phyloP scores from a whole-genome alignment of 495 filamentous ascomycete species.

The Penicillium salamii region DNA sequence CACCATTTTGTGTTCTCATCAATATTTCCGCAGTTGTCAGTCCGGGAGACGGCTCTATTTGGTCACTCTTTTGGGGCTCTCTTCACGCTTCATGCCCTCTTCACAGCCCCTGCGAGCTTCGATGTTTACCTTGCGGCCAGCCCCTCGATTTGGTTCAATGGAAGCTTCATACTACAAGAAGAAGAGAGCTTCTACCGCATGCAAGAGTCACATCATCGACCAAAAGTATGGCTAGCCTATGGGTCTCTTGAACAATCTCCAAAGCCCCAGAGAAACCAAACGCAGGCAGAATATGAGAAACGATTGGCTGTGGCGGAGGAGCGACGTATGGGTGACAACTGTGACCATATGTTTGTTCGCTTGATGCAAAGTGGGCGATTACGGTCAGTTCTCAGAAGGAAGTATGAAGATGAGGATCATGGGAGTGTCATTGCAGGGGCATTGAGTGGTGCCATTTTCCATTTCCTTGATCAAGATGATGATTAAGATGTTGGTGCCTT shows the following conservation, averaged over 20 bases:
- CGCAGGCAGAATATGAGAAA: slow-evolving; percentile 8
- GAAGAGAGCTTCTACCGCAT: slow-evolving; percentile 6
- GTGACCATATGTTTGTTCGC: slow-evolving; percentile 14
- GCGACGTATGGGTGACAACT: slow-evolving; percentile 25
- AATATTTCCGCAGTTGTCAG: slow-evolving; percentile 13
- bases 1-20: slow-evolving; percentile 9
- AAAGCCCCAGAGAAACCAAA: slow-evolving; percentile 6
- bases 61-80: slow-evolving; percentile 24
- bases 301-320: background rate
- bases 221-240: slow-evolving; percentile 13
- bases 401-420: slow-evolving; percentile 25
- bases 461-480: slow-evolving; percentile 11
- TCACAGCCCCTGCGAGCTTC: slow-evolving; percentile 14
- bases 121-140: slow-evolving; percentile 24
- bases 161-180: slow-evolving; percentile 14
- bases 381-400: slow-evolving; percentile 4
- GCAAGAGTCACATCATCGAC: background rate
- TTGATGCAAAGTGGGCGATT: slow-evolving; percentile 3
- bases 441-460: slow-evolving; percentile 17
- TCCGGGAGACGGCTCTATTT: slow-evolving; percentile 16
- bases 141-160: slow-evolving; percentile 28
- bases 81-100: slow-evolving; percentile 19
- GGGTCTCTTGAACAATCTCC: slow-evolving; percentile 21
- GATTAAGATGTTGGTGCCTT: no score
- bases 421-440: slow-evolving; percentile 23